Conservation (phyloP, 177 flowering plant species). For the Telopea speciosissima region DNA sequence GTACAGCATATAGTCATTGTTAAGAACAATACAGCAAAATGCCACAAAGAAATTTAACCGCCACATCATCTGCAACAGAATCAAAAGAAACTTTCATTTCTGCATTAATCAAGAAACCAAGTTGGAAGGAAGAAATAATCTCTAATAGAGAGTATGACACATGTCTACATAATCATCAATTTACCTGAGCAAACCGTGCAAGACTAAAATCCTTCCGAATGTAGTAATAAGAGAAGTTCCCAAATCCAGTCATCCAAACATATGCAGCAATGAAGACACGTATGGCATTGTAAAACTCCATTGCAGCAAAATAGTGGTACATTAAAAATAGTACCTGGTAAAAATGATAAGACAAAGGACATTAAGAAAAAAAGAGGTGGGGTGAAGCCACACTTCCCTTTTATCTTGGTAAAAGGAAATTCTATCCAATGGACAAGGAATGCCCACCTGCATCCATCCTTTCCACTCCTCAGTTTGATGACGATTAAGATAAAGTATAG, state of each 20-base stretch:
- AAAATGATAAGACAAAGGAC: not conserved
- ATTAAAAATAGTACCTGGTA: constrained; percentile 84
- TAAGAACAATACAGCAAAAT: constrained; percentile 82
- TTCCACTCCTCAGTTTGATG: constrained; percentile 99
- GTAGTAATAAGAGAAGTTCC: constrained; percentile 96
- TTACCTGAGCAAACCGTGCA: constrained; percentile 91
- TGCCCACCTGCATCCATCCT: constrained; percentile 98
- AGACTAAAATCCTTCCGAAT: constrained; percentile 89
- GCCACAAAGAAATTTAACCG: constrained; percentile 89
- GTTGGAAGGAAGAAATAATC: not conserved
- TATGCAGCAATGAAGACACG: constrained; percentile 97
- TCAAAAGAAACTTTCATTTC: not conserved
- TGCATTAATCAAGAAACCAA: not conserved
- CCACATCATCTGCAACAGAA: constrained; percentile 95
- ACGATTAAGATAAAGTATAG: constrained; percentile 79
- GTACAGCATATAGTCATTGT: constrained; percentile 88
- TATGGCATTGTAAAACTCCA: constrained; percentile 94
- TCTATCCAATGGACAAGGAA: not conserved
- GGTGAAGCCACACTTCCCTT: not conserved
- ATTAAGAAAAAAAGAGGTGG: not conserved
- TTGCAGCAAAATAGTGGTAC: constrained; percentile 98
- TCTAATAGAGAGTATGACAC: not conserved
- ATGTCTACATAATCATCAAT: not conserved
- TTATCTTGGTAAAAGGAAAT: not conserved
- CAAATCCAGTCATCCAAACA: constrained; percentile 99